Base-by-base conservation (phyloP, 148 eudicot species). In the Silene latifolia region DNA sequence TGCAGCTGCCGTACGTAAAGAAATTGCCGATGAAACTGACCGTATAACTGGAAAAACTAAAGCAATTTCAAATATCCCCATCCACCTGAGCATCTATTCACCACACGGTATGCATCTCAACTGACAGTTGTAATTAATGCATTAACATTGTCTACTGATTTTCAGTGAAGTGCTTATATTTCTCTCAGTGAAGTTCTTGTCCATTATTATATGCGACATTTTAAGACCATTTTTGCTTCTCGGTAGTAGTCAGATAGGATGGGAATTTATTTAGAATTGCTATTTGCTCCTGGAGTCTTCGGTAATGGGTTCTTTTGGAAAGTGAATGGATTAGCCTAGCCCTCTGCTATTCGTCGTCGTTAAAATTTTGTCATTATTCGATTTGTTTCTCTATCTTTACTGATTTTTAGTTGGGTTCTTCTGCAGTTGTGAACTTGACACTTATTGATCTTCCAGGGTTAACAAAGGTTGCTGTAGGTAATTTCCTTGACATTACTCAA, bases 381-480 rank as follows among this genome's bases (percentile, higher is more conserved):
- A 15, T 5, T 13, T 72, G 13, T 11, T 39, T 20, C 21, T n/a
- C 53, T 12, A 18, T 29, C 21, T n/a, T 27, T 59, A 57, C 80
- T 72, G 20, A 81, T 25, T 0, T 17, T n/a, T 65, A 27, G 17
- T 69, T 80, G 35, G 53, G 69, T 81, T 83, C 74, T 80, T 72
- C 72, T 87, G 70, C 97, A 96, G 99, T 96, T 82, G 99, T 96
- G 76, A 92, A 96, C 83, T 86, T 96, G 87, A 96, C 99, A 64
- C 92, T 96, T 72, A 90, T 96, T 66, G 99, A 96, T 92, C 99
- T 96, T 84, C 99, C 99, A 48, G 99, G 99, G 65, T 75, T 96
- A 83, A 96, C 99, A 48, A 96, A 96, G 87, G 98, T 96, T 76
- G 99, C 99, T 21, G 99, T 96, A 67, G 98, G 99, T 96, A 83